Conservation (phyloP, 257 asterid species). For the Thymus quinquecostatus region DNA sequence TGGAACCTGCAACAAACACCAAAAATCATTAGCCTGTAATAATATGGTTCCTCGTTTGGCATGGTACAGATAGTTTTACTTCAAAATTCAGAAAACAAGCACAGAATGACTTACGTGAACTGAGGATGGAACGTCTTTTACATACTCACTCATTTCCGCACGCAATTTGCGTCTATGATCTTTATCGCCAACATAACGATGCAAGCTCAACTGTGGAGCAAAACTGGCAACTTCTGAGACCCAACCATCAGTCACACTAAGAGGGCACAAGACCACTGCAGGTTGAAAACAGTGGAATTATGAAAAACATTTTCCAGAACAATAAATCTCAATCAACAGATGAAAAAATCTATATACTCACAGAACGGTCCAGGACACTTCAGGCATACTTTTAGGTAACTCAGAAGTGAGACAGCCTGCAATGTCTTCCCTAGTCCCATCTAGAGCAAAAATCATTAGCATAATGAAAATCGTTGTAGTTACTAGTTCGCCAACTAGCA, state of each 20-base stretch:
- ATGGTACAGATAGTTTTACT: constrained; percentile 2
- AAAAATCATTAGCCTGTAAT: constrained; percentile 4
- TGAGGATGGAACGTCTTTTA: constrained; percentile 41
- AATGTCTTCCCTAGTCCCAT: constrained; percentile 98
- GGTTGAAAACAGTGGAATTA: constrained; percentile 25
- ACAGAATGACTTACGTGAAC: constrained; percentile 44
- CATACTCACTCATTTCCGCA: constrained; percentile 52
- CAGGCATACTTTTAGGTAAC: constrained; percentile 72
- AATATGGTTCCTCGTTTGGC: constrained; percentile 19
- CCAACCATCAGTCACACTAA: constrained; percentile 93
- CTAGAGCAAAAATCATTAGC: constrained; percentile 44
- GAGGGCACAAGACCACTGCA: constrained; percentile 96
- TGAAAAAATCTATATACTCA: constrained; percentile 47
- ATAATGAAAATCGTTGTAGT: constrained; percentile 25
- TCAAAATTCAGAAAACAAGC: not conserved
- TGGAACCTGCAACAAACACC: constrained; percentile 53
- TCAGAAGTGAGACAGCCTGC: constrained; percentile 85
- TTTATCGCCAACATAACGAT: constrained; percentile 87
- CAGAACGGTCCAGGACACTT: constrained; percentile 80
- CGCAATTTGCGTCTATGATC: constrained; percentile 74
- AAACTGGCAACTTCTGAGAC: constrained; percentile 76
- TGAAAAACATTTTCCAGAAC: constrained; percentile 12
- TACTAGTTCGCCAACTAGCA: constrained; percentile 16
- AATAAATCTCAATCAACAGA: constrained; percentile 15
- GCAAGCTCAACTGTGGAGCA: constrained; percentile 67